A percentile compares a stretch with the other conserved stretches of the same genome.
Evolutionary conservation across 345 rosid genomes (phyloP).

Genomic region (Eucalyptus guilfoylei): DNA sequence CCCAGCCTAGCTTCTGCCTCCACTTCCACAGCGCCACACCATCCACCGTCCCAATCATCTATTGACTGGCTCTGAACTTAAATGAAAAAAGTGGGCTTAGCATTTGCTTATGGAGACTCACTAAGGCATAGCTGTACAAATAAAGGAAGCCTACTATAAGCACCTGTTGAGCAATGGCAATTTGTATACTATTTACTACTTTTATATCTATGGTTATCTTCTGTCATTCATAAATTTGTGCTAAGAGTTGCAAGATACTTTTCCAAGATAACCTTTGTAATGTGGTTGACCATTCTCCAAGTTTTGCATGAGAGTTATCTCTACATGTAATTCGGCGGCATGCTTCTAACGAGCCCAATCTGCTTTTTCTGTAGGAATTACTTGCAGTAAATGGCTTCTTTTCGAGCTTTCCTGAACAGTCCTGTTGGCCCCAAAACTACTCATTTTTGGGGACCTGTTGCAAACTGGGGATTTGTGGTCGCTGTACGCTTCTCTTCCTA

Average conservation of each 20-base stretch:
- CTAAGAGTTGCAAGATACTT: background rate
- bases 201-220: background rate
- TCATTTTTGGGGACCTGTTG: constrained; percentile 89
- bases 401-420: constrained; percentile 67
- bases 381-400: constrained; percentile 40
- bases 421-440: constrained; percentile 82
- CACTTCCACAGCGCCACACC: background rate
- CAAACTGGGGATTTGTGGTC: constrained; percentile 79
- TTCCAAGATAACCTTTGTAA: background rate
- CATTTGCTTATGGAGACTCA: background rate
- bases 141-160: background rate
- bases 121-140: background rate
- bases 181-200: background rate
- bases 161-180: background rate
- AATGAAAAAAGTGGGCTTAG: background rate
- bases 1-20: background rate
- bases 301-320: background rate
- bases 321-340: background rate
- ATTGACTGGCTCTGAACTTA: background rate
- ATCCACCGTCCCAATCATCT: background rate
- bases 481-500: constrained; percentile 40
- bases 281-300: background rate
- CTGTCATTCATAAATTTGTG: background rate
- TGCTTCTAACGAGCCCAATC: background rate
- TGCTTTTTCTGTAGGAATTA: background rate